Base-by-base conservation (phyloP, 1,284 basidiomycete species). In the Apiotrichum gamsii region DNA sequence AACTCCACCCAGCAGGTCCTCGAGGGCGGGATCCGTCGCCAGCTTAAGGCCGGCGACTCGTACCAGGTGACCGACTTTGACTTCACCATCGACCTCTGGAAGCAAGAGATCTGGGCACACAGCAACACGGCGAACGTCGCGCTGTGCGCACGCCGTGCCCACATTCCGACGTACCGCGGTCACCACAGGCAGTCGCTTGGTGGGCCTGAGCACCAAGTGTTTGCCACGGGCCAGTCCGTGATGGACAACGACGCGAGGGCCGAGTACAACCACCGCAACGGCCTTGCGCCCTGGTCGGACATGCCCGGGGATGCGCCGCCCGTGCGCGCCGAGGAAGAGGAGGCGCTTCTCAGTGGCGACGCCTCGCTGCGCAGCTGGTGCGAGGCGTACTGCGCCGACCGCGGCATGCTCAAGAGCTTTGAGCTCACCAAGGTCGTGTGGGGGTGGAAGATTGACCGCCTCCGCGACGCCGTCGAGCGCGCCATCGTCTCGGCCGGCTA, bases 391-490 rank as follows among this genome's bases (percentile, higher is more conserved):
- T 82, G 80, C 43, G 72, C 76, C 9, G 82, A 81, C 60, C 63
- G 57, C 8, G 83, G 80, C 48, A 59, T 74, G 18, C 69, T 86
- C 47, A 85, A 85, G 63, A 80, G 83, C 62, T 83, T 86, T 61
- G 71, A 74, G 1, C 80, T 84, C 52, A 68, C 74, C 32, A 84
- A 84, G 74, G 78, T 79, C 48, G 68, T 83, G 19, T 82, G 82
- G 62, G 82, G 82, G 8, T 88, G 85, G 85, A 78, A 86, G 62
- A 70, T 81, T 23, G 70, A 74, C 11, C 39, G 31, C 16, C 46
- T 54, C 15, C 43, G 46, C 23, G 39, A 56, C 29, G 80, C 81
- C 28, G 75, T 83, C 30, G 76, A 75, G 45, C 72, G 74, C 2
- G 74, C 78, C 4, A 80, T 84, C 55, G 44, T 57, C 1, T 72